A percentile compares a stretch with the other conserved stretches of the same genome.
phyloP scores from a whole-genome alignment of 371 early-diverging fungal species.

The Mortierella sp. region DNA sequence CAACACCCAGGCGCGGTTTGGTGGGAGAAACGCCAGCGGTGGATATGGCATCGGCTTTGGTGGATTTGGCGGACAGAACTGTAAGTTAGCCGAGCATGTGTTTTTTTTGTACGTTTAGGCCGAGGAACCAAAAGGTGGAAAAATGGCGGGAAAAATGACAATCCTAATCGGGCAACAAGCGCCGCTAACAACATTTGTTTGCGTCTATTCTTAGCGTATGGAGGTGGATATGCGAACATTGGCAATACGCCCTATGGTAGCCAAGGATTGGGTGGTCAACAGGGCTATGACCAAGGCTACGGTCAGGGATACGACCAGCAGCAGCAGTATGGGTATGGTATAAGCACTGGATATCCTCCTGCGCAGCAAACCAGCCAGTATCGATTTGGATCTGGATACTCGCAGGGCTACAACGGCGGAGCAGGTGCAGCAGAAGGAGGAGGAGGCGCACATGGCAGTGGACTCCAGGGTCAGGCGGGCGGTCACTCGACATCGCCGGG shows the following conservation, averaged over 20 bases:
- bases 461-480: neutral
- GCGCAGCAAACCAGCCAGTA: conserved; percentile 31
- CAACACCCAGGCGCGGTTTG: neutral
- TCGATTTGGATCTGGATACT: conserved; percentile 31
- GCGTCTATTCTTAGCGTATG: conserved; percentile 27
- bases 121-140: conserved; percentile 14
- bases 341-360: conserved; percentile 20
- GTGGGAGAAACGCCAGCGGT: neutral
- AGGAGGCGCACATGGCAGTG: neutral
- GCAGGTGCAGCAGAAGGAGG: neutral
- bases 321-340: conserved; percentile 26
- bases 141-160: conserved; percentile 38
- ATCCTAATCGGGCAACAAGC: conserved; percentile 10
- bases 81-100: conserved; percentile 24
- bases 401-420: conserved; percentile 15
- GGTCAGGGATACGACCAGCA: conserved; percentile 16
- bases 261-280: conserved; percentile 29
- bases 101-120: neutral
- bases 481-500: neutral
- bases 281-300: conserved; percentile 45
- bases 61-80: conserved; percentile 51
- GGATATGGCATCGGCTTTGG: conserved; percentile 52
- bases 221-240: conserved; percentile 40
- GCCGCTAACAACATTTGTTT: neutral
- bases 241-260: conserved; percentile 33